Base-by-base conservation (phyloP, 208 protist species). In the Trypanosoma conorhini region DNA sequence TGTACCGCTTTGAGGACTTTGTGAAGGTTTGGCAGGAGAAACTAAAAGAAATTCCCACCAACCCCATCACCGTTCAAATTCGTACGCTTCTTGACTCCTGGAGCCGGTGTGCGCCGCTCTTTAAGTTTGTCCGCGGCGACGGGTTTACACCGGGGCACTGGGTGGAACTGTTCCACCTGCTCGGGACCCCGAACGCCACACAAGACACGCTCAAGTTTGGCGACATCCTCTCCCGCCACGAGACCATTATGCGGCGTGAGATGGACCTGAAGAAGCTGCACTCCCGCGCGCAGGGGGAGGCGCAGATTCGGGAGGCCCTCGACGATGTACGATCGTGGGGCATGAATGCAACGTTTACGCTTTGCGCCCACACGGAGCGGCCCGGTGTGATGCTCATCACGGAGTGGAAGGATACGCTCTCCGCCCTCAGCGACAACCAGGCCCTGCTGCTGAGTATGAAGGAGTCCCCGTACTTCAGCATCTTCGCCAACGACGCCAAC, bases 401-500 rank as follows among this genome's bases (percentile, higher is more conserved):
- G 15, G 98, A 99, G 46, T 99, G 98, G 98, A 98, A 98, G 74
- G 97, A 99, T 58, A 77, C 98, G 1, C 70, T 99, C 42, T 93
- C 94, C 21, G 73, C 93, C 19, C 82, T 99, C 1, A 98, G 95
- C 69, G 98, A 99, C 80, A 94, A 99, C 63, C 95, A 98, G 73
- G 93, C 98, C 26, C 75, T 99, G 17, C 82, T 99, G 33, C 24
- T 91, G 38, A 99, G 98, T 69, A 91, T 99, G 75, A 99, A 98
- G 83, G 98, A 99, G 59, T 98, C 96, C 2, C 97, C 90, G 15
- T 99, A 97, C 81, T 99, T 98, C 76, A 61, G 57, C 22, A 74
- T 92, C 55, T 99, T 99, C 65, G 71, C 88, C 33, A 97, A 86
- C 72, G 86, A 98, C 70, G 94, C 95, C 1, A 73, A 54, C 40